Conservation (phyloP, 805 yeast genomes). For the Scheffersomyces lignosus region DNA sequence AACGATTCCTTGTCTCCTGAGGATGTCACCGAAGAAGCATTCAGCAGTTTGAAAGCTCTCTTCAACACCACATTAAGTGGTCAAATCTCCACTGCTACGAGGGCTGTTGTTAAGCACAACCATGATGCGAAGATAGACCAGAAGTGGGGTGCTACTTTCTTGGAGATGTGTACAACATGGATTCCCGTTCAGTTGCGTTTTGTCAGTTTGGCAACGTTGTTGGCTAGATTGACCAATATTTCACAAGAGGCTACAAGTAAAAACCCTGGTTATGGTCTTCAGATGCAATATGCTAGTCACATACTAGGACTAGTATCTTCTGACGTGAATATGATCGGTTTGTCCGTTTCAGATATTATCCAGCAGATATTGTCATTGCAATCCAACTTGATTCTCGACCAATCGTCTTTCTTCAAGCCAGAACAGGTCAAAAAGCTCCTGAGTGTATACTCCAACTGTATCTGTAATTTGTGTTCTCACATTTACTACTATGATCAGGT, state of each 20-base stretch:
- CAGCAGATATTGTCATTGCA: conserved; percentile 58
- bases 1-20: conserved; percentile 34
- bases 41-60: conserved; percentile 52
- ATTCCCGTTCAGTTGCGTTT: conserved; percentile 80
- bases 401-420: conserved; percentile 16
- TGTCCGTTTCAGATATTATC: conserved; percentile 79
- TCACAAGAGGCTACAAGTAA: conserved; percentile 15
- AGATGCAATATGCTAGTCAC: conserved; percentile 43
- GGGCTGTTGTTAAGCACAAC: conserved; percentile 47
- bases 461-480: conserved; percentile 72
- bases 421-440: conserved; percentile 32
- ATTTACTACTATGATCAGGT: conserved; percentile 85
- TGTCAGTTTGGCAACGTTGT: conserved; percentile 51
- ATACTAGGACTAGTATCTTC: conserved; percentile 67
- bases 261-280: conserved; percentile 17
- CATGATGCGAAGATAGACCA: conserved; percentile 24
- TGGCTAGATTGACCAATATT: conserved; percentile 25
- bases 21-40: conserved; percentile 47
- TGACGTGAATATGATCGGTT: conserved; percentile 80
- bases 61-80: conserved; percentile 64
- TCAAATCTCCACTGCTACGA: conserved; percentile 60
- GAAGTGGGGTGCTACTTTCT: conserved; percentile 56
- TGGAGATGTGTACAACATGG: conserved; percentile 70
- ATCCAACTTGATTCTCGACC: conserved; percentile 27
- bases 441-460: conserved; percentile 51